phyloP scores from a whole-genome alignment of 768 basidiomycete species.

The Tylopilus rubrobrunneus region DNA sequence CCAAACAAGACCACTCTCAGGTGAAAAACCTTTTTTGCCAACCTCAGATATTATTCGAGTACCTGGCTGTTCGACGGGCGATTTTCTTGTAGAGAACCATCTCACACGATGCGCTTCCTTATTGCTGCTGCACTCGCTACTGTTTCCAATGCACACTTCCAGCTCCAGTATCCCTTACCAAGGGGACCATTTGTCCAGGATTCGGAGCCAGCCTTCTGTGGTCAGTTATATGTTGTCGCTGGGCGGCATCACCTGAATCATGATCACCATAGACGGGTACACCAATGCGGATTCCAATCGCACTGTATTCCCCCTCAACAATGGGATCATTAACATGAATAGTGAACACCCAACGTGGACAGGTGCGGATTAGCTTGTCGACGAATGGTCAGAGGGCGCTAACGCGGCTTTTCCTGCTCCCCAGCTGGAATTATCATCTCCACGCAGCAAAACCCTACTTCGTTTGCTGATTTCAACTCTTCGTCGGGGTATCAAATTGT shows the following conservation, averaged over 20 bases:
- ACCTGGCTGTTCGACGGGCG: not conserved
- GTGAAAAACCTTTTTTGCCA: not conserved
- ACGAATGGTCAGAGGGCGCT: not conserved
- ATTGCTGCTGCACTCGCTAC: slow-evolving; percentile 29
- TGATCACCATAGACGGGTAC: slow-evolving; percentile 56
- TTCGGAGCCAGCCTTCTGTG: slow-evolving; percentile 50
- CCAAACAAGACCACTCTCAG: not conserved
- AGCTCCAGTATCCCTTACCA: slow-evolving; percentile 43
- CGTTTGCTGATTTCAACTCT: slow-evolving; percentile 60
- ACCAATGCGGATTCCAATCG: slow-evolving; percentile 47
- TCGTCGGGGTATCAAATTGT: slow-evolving; percentile 32
- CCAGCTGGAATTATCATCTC: slow-evolving; percentile 53
- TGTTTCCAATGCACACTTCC: slow-evolving; percentile 69
- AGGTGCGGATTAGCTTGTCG: slow-evolving; percentile 30
- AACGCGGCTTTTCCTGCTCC: slow-evolving; percentile 10
- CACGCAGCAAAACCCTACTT: slow-evolving; percentile 53
- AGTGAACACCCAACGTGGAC: slow-evolving; percentile 65
- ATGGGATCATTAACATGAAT: slow-evolving; percentile 49
- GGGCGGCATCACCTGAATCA: not conserved
- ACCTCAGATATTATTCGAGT: not conserved
- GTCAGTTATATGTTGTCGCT: slow-evolving; percentile 34
- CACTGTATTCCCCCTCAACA: slow-evolving; percentile 63
- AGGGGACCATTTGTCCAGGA: slow-evolving; percentile 64
- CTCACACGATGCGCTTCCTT: slow-evolving; percentile 31
- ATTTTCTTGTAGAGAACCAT: not conserved